A percentile compares a stretch with the other conserved stretches of the same genome.
Evolutionary conservation across 2,329 filamentous ascomycete genomes (phyloP).

Genomic region (Verticillium dahliae): DNA sequence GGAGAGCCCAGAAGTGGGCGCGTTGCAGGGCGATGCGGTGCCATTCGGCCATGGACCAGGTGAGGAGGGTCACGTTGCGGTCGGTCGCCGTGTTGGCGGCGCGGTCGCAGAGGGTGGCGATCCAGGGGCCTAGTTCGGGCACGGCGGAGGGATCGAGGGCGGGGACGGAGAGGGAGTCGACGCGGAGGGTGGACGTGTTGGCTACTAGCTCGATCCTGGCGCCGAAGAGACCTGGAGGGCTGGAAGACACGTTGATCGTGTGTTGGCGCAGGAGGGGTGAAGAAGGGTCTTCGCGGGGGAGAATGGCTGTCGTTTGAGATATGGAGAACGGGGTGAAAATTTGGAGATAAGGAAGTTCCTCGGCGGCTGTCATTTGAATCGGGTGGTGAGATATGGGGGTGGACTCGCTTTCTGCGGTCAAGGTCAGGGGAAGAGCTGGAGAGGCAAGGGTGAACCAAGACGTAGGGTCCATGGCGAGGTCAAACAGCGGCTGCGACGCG

Average conservation of each 20-base stretch:
- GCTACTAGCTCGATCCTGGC: conserved; percentile 53
- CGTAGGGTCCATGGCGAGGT: conserved; percentile 43
- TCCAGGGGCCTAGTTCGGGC: conserved; percentile 49
- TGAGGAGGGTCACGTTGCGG: conserved; percentile 52
- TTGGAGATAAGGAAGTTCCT: conserved; percentile 63
- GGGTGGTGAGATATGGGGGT: conserved; percentile 58
- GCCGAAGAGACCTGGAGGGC: conserved; percentile 48
- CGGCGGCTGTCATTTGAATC: conserved; percentile 50
- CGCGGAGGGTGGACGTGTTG: conserved; percentile 41
- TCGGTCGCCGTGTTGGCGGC: conserved; percentile 36
- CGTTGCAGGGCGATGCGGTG: conserved; percentile 53
- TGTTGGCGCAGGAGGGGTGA: conserved; percentile 44
- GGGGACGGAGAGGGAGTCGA: conserved; percentile 47
- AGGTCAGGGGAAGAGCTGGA: background rate
- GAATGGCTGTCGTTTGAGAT: conserved; percentile 42
- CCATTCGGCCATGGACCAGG: conserved; percentile 66
- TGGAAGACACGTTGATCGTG: conserved; percentile 43
- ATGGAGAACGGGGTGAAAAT: conserved; percentile 65
- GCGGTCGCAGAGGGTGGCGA: conserved; percentile 33
- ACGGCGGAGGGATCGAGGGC: conserved; percentile 52
- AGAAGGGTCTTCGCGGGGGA: conserved; percentile 24
- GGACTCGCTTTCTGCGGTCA: conserved; percentile 21
- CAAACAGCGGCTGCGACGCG: conserved; percentile 34
- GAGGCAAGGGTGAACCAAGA: conserved; percentile 33
- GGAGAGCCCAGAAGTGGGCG: conserved; percentile 54